phyloP scores from a whole-genome alignment of 2,329 filamentous ascomycete species.

The Apiospora aurea region DNA sequence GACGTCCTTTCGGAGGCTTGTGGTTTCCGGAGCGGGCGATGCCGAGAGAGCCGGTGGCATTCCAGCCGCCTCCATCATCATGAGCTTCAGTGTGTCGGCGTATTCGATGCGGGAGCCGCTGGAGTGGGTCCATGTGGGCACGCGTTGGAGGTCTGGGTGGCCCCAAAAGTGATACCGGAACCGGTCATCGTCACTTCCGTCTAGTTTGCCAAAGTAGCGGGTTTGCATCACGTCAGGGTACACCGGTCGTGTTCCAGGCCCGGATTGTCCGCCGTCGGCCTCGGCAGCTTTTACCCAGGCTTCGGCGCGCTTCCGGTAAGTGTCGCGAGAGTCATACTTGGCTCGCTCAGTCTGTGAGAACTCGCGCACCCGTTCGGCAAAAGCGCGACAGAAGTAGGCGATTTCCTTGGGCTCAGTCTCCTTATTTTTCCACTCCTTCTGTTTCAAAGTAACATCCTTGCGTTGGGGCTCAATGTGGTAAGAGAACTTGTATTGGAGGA shows the following conservation, averaged over 20 bases:
- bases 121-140: background rate
- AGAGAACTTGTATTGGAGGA: background rate
- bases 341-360: conserved; percentile 15
- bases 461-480: background rate
- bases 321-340: background rate
- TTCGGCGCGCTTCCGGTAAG: conserved; percentile 3
- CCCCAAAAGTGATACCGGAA: conserved; percentile 18
- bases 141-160: background rate
- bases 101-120: background rate
- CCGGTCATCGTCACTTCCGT: conserved; percentile 20
- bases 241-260: background rate
- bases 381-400: conserved; percentile 17
- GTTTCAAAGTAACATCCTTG: background rate
- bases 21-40: background rate
- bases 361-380: background rate
- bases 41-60: background rate
- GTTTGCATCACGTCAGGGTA: background rate
- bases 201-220: background rate
- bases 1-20: background rate
- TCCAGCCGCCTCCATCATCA: conserved; percentile 14
- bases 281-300: conserved; percentile 2
- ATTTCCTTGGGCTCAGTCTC: conserved; percentile 14
- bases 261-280: background rate
- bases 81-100: conserved; percentile 17
- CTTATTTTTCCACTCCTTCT: background rate